Evolutionary conservation across 768 basidiomycete species (phyloP), one percentile per base, ranked within the genome.

Genomic region (Mycena venus): DNA sequence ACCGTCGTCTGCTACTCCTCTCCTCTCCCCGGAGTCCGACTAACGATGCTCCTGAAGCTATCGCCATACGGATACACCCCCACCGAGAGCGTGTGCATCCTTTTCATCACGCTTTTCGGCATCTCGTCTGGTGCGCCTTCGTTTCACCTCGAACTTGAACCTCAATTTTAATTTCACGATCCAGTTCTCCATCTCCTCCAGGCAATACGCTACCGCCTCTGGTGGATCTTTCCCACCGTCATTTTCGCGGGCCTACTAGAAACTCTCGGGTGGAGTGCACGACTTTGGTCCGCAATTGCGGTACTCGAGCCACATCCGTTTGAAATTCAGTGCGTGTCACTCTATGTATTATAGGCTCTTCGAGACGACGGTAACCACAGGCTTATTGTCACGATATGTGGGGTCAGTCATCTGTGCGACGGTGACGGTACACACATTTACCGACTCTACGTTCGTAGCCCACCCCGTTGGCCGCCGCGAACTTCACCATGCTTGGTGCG

Each of bases 391-490:
- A 51, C 25, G 7, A 51, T 51, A 1, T 55, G 53, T 27, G 53
- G 53, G 27, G 25, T 29, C 7, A 10, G 53, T 11, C 27, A 29
- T 31, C 0, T 31, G 12, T 1, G 2, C 4, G 11, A 38, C 15
- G 2, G 2, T n/a, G 11, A 38, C 15, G 2, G 0, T 21, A 17
- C 42, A 44, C 15, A 15, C 15, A 21, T 21, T 44, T 5, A 10
- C 42, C 19, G 36, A 51, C n/a, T n/a, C n/a, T 29, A 12, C 14
- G 27, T 2, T 29, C 25, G 19, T 36, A 68, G 1, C 91, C 91
- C 2, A 90, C 90, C 0, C 90, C 90, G 27, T 80, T 91, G 42
- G 81, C 90, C 21, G 91, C 91, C 0, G 90, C 90, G 15, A 90
- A 89, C 75, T 93, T 93, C 78, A 84, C 91, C 49, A 86, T 91